Conservation (phyloP, 345 rosid genomes). For the Hypericum androsaemum region DNA sequence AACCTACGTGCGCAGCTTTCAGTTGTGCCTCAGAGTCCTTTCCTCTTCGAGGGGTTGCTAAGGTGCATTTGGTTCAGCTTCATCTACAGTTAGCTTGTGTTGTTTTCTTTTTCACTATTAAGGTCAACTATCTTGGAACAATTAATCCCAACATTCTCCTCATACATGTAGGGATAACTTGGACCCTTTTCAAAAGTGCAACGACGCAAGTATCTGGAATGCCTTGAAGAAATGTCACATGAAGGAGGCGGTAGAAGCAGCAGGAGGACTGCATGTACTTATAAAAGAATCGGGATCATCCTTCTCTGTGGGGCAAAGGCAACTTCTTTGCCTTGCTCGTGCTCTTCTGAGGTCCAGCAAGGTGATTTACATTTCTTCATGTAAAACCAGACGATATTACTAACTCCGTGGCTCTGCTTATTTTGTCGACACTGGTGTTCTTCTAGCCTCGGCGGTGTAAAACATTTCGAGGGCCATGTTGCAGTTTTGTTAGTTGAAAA, state of each 20-base stretch:
- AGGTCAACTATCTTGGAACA: too few species aligned
- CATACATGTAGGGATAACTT: slow-evolving; percentile 54
- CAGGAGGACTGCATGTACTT: slow-evolving; percentile 59
- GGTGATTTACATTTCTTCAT: slow-evolving; percentile 21
- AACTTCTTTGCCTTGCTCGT: slow-evolving; percentile 84
- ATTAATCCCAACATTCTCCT: background rate
- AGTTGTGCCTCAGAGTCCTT: slow-evolving; percentile 91
- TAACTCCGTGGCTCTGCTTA: too few species aligned
- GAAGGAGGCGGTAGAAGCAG: slow-evolving; percentile 63
- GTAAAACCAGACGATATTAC: too few species aligned
- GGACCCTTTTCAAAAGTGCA: slow-evolving; percentile 51
- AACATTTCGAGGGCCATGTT: too few species aligned
- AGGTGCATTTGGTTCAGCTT: slow-evolving; percentile 29
- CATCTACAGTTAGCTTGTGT: background rate
- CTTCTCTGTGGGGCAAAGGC: slow-evolving; percentile 87
- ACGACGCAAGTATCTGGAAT: slow-evolving; percentile 60
- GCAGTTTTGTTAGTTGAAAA: too few species aligned
- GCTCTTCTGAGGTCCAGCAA: slow-evolving; percentile 82
- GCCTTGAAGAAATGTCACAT: slow-evolving; percentile 67
- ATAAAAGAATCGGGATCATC: slow-evolving; percentile 59
- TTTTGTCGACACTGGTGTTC: too few species aligned
- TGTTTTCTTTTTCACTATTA: background rate
- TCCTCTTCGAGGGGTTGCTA: slow-evolving; percentile 73
- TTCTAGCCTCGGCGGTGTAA: too few species aligned
- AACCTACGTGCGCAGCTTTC: slow-evolving; percentile 66